phyloP scores from a whole-genome alignment of 257 asterid species.

The Scutellaria galericulata region DNA sequence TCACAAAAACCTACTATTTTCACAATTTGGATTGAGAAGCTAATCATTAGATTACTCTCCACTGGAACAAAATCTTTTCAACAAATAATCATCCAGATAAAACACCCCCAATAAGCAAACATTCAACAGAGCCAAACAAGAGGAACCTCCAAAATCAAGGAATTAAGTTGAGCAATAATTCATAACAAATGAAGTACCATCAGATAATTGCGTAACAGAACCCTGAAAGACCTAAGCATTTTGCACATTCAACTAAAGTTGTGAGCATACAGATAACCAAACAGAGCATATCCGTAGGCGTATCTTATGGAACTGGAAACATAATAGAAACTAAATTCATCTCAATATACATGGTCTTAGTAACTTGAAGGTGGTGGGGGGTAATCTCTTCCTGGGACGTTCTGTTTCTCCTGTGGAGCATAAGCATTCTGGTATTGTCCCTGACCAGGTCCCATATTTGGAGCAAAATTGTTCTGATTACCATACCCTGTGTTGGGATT shows the following conservation, averaged over 20 bases:
- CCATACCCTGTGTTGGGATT: conserved; percentile 41
- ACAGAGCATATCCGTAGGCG: conserved; percentile 1
- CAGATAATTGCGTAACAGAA: too few species aligned
- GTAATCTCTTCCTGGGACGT: conserved; percentile 61
- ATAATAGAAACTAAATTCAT: conserved; percentile 15
- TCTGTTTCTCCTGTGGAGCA: conserved; percentile 46
- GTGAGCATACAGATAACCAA: conserved; percentile 1
- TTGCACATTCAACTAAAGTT: conserved; percentile 12
- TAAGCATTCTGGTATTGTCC: conserved; percentile 46
- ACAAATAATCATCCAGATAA: too few species aligned
- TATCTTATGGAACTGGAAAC: conserved; percentile 24
- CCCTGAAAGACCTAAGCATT: neutral
- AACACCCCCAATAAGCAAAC: too few species aligned
- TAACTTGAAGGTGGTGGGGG: conserved; percentile 37
- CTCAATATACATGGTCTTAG: conserved; percentile 38
- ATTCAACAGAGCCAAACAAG: neutral
- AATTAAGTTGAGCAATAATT: too few species aligned
- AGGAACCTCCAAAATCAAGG: too few species aligned
- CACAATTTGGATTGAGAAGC: neutral
- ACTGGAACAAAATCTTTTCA: too few species aligned
- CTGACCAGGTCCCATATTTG: conserved; percentile 43
- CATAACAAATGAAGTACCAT: too few species aligned
- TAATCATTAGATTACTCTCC: neutral
- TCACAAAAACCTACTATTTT: neutral
- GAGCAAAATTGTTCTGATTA: conserved; percentile 25